Evolutionary conservation across 2,329 filamentous ascomycete species (phyloP), one percentile per base, ranked within the genome.

Genomic region (Alternaria ventricosa): DNA sequence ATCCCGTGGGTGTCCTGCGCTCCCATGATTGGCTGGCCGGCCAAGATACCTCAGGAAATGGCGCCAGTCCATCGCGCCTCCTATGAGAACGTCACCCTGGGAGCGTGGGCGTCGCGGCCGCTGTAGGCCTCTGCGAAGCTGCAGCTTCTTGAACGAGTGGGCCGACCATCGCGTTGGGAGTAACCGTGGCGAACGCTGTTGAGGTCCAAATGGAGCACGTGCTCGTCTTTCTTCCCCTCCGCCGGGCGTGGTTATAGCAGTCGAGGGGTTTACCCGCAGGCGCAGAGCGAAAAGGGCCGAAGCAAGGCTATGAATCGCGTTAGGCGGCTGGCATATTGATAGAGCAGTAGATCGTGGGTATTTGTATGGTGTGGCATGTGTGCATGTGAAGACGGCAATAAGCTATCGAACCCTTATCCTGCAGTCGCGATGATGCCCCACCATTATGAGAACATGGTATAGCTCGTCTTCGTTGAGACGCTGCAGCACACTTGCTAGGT

Each of bases 21-120:
- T 22, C 54, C 55, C 60, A 46, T 74, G 71, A 74, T 74, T 74
- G 71, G 71, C 58, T 30, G 28, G 20, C 11, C 41, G 27, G 22
- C 18, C n/a, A 51, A 23, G 25, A 36, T 23, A 55, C 45, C 43
- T 28, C 41, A 28, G 47, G 53, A 47, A 30, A 63, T 61, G 60
- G 43, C 27, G 50, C 59, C 55, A 41, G 57, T 57, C 55, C 47
- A 65, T 64, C 41, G 56, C 65, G 64, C 70, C 71, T 74, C 71
- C 70, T 73, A 73, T 74, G 66, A 70, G 69, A 72, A 57, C 60
- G 63, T 62, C 47, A 60, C 64, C 69, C 67, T 61, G 62, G 64
- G 59, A 69, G 72, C 72, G 71, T 74, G 72, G 71, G 61, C 70
- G 56, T 65, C 65, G 65, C 57, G 54, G 61, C 56, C 64, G 63